Evolutionary conservation across 1,139 yeast species (phyloP).

Genomic region (Magnusiomyces paraingens): DNA sequence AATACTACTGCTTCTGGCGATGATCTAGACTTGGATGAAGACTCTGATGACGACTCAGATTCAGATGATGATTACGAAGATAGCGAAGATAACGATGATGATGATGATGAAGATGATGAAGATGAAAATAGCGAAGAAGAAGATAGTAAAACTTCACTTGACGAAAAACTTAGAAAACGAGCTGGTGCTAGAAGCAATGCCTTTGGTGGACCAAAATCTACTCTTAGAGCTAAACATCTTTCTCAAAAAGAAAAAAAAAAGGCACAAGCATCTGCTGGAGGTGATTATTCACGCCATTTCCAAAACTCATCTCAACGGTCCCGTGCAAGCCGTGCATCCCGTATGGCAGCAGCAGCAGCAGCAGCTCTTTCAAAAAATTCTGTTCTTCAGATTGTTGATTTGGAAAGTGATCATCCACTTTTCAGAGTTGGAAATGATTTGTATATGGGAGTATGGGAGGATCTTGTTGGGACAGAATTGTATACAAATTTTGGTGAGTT

Average conservation of each 20-base stretch:
- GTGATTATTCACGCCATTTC: background rate
- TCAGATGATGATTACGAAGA: background rate
- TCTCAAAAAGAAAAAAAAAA: background rate
- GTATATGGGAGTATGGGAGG: constrained; percentile 73
- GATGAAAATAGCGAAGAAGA: background rate
- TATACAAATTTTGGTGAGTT: constrained; percentile 26
- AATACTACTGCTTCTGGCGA: too few relatives aligned
- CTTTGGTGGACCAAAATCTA: background rate
- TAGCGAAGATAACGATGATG: background rate
- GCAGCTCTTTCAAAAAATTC: background rate
- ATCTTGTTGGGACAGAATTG: constrained; percentile 77
- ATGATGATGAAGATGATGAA: background rate
- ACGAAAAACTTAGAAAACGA: background rate
- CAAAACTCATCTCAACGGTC: background rate
- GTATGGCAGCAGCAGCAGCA: constrained; percentile 6
- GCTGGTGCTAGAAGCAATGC: background rate
- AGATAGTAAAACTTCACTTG: background rate
- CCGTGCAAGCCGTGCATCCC: background rate
- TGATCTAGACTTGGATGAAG: background rate
- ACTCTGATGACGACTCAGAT: background rate
- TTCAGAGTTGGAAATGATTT: constrained; percentile 49
- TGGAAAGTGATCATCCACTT: constrained; percentile 47
- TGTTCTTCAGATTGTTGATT: constrained; percentile 44
- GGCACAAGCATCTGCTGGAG: background rate
- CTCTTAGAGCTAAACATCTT: background rate